These are phyloP conservation scores for Alternaria solani DNA, from an alignment of 2,329 filamentous ascomycete species.

Conservation along the genomic window DNA sequence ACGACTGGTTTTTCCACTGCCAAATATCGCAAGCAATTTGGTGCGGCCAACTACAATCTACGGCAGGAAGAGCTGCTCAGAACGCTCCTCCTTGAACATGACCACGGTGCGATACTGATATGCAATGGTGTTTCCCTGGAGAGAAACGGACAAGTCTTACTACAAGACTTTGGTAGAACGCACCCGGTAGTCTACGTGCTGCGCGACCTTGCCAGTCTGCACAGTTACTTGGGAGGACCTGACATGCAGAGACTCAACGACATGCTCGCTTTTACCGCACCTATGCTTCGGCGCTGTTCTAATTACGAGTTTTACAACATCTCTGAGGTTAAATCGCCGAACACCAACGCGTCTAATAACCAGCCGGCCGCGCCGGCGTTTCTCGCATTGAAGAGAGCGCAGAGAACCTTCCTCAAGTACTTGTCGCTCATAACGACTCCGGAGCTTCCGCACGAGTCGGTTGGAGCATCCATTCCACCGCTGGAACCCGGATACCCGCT, in stretches of 20 bases:
- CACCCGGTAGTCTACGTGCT: slow-evolving; percentile 77
- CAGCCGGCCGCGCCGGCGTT: slow-evolving; percentile 62
- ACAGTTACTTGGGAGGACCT: slow-evolving; percentile 64
- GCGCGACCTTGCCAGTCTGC: slow-evolving; percentile 71
- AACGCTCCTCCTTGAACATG: slow-evolving; percentile 66
- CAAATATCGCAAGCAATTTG: slow-evolving; percentile 69
- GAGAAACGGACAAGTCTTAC: slow-evolving; percentile 65
- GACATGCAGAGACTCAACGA: slow-evolving; percentile 65
- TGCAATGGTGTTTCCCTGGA: slow-evolving; percentile 76
- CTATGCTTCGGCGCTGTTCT: slow-evolving; percentile 70
- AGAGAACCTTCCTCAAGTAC: slow-evolving; percentile 75
- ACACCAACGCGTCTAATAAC: slow-evolving; percentile 25
- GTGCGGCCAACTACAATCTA: slow-evolving; percentile 67
- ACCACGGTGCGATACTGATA: slow-evolving; percentile 71
- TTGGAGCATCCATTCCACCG: slow-evolving; percentile 55
- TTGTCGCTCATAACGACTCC: slow-evolving; percentile 67
- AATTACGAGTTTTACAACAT: slow-evolving; percentile 82
- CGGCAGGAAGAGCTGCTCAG: slow-evolving; percentile 70
- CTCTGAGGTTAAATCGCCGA: slow-evolving; percentile 59
- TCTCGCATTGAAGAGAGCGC: slow-evolving; percentile 71
- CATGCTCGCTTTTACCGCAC: slow-evolving; percentile 65
- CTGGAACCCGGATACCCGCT: slow-evolving; percentile 72
- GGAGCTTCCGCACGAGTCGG: slow-evolving; percentile 49
- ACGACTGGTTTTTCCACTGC: slow-evolving; percentile 68
- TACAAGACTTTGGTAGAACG: slow-evolving; percentile 68